phyloP scores from a whole-genome alignment of 23 red algal species.

The Cyanidium caldarium region DNA sequence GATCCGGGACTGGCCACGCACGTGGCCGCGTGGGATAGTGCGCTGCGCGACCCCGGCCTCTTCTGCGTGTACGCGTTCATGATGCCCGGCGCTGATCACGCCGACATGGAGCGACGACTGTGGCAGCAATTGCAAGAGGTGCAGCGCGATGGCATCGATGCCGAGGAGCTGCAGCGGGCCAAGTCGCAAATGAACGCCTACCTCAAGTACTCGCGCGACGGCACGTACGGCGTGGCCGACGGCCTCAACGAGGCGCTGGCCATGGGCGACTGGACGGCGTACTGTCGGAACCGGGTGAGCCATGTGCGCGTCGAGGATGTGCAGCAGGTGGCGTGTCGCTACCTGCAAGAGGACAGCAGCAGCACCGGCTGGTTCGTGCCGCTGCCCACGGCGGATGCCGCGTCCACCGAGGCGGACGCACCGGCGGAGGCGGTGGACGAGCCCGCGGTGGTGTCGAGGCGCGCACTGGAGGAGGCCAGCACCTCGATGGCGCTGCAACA shows the following conservation, averaged over 20 bases:
- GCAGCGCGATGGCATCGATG: background rate
- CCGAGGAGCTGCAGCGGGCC: background rate
- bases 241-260: constrained; percentile 12
- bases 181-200: constrained; percentile 8
- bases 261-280: constrained; percentile 20
- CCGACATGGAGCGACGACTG: background rate
- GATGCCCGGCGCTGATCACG: background rate
- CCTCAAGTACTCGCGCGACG: constrained; percentile 7
- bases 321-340: background rate
- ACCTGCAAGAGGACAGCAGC: background rate
- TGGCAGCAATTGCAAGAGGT: background rate
- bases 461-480: background rate
- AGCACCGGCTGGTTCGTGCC: constrained; percentile 10
- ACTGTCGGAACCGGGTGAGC: constrained; percentile 1
- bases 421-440: background rate
- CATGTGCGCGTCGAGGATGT: background rate
- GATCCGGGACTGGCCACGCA: constrained; percentile 2
- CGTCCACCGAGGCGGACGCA: background rate
- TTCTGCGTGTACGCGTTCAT: constrained; percentile 8
- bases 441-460: background rate
- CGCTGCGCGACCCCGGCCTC: constrained; percentile 10
- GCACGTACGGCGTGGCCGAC: constrained; percentile 10
- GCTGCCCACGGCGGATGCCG: background rate
- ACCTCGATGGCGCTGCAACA: background rate
- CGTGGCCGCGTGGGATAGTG: constrained; percentile 9